A percentile compares a stretch with the other conserved stretches of the same genome.
Evolutionary conservation across 169 alveolate genomes (phyloP).

Genomic region (Eimeria mitis): DNA sequence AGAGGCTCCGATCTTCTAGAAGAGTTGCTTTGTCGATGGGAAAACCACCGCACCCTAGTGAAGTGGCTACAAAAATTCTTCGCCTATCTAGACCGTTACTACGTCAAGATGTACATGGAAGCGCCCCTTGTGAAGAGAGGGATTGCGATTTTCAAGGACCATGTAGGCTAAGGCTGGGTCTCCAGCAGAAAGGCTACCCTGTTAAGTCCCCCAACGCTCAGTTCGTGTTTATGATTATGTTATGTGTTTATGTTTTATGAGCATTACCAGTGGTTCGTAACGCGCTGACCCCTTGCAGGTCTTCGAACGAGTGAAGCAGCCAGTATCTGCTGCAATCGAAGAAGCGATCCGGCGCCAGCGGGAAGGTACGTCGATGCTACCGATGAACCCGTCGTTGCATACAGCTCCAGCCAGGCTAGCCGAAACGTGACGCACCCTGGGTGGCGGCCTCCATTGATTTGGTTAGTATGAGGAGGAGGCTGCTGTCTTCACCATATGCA

Average conservation of each 20-base stretch:
- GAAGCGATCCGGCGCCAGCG: slow-evolving; percentile 81
- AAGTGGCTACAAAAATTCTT: slow-evolving; percentile 91
- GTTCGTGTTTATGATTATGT: not conserved
- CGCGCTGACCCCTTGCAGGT: slow-evolving; percentile 45
- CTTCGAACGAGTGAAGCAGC: slow-evolving; percentile 75
- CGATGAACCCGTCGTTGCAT: slow-evolving; percentile 1
- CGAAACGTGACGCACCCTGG: not conserved
- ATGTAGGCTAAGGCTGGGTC: slow-evolving; percentile 50
- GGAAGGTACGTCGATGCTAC: slow-evolving; percentile 48
- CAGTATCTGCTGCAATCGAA: slow-evolving; percentile 71
- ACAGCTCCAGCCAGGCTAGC: not conserved
- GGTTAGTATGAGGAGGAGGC: not conserved
- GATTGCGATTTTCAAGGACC: slow-evolving; percentile 84
- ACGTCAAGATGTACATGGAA: slow-evolving; percentile 84
- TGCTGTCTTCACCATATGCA: no score
- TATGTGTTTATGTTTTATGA: not conserved
- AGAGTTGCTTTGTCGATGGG: slow-evolving; percentile 87
- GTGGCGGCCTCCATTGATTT: not conserved
- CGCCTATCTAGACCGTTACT: slow-evolving; percentile 87
- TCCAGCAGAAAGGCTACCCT: not conserved
- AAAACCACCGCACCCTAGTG: slow-evolving; percentile 86
- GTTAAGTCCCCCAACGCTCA: not conserved
- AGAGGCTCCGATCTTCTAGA: slow-evolving; percentile 77
- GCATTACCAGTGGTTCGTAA: not conserved
- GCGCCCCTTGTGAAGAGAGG: slow-evolving; percentile 86